Evolutionary conservation across 2,329 filamentous ascomycete genomes (phyloP).

Genomic region (Ophiosphaerella narmari): DNA sequence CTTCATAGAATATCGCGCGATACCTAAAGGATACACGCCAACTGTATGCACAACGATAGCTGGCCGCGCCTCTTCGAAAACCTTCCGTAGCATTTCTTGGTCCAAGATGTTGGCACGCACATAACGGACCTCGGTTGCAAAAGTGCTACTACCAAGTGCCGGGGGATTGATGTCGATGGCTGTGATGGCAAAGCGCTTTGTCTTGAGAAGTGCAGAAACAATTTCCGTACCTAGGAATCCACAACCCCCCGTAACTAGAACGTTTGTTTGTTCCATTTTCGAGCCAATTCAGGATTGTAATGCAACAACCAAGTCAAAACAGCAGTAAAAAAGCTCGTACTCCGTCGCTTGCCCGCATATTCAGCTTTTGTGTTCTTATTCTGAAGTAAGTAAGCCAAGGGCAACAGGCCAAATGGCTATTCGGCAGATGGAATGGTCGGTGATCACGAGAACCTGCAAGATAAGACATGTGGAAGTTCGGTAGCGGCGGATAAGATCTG

Average conservation of each 20-base stretch:
- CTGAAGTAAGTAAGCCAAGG: not conserved
- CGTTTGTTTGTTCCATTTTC: conserved; percentile 32
- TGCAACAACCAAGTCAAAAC: not conserved
- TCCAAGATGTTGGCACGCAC: conserved; percentile 49
- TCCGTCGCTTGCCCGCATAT: conserved; percentile 11
- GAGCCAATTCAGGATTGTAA: not conserved
- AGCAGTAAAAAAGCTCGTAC: conserved; percentile 5
- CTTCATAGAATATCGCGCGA: conserved; percentile 46
- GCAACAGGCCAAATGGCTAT: too few relatives aligned
- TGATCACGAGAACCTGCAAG: too few relatives aligned
- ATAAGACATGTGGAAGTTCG: too few relatives aligned
- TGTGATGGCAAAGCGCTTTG: conserved; percentile 46
- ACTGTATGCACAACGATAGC: conserved; percentile 92
- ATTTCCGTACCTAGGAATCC: conserved; percentile 54
- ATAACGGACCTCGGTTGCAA: conserved; percentile 36
- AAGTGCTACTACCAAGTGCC: conserved; percentile 30
- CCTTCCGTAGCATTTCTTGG: conserved; percentile 35
- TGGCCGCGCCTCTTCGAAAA: conserved; percentile 69
- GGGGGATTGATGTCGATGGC: conserved; percentile 48
- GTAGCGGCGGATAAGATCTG: too few relatives aligned
- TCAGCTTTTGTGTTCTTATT: not conserved
- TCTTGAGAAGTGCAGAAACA: conserved; percentile 44
- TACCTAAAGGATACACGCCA: conserved; percentile 50
- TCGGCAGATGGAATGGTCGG: too few relatives aligned
- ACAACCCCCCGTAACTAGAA: conserved; percentile 55